Base-by-base conservation (phyloP, 345 rosid species). In the Pistacia integerrima region DNA sequence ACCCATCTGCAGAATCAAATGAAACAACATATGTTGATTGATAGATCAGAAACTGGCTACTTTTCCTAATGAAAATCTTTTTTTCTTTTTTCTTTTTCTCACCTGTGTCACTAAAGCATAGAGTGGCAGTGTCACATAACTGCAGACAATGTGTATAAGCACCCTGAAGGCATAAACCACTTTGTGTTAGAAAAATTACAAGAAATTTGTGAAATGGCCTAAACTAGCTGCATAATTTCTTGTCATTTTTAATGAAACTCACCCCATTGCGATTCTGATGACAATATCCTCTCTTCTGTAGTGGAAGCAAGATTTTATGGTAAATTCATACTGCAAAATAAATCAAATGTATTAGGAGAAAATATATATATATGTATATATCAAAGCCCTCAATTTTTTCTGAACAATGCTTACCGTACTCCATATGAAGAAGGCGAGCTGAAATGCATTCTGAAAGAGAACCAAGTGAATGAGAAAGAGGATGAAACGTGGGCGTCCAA, bases 61-160 rank as follows among this genome's bases (percentile, higher is more conserved):
- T 41, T 41, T 41, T 41, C 46, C 46, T 41, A 7, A 7, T 41
- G 46, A 41, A 41, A 41, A 41, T 6, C 46, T 41, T 3, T 4
- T 2, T 3, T 17, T 10, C 16, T 10, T 1, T 33, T 68, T 18
- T 57, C 25, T 54, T 28, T 28, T 30, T 30, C 33, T 30, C 73
- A 94, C 98, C 92, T 94, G 99, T 13, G 98, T 96, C 63, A 96
- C 99, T 36, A 96, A 78, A 49, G 99, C 99, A 76, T 96, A 93
- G n/a, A 96, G 92, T 67, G 99, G 98, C 74, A 96, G 89, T 28
- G 97, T 93, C 79, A 96, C 92, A 66, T 96, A 96, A 75, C 99
- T 96, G 90, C 99, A 96, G 30, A 93, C 49, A 64, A 96, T 77
- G 79, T 93, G 98, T 77, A 89, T 86, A 55, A 90, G 7, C 59